Evolutionary conservation across 305 asterid species (phyloP).

Genomic region (Fraxinus floribunda): DNA sequence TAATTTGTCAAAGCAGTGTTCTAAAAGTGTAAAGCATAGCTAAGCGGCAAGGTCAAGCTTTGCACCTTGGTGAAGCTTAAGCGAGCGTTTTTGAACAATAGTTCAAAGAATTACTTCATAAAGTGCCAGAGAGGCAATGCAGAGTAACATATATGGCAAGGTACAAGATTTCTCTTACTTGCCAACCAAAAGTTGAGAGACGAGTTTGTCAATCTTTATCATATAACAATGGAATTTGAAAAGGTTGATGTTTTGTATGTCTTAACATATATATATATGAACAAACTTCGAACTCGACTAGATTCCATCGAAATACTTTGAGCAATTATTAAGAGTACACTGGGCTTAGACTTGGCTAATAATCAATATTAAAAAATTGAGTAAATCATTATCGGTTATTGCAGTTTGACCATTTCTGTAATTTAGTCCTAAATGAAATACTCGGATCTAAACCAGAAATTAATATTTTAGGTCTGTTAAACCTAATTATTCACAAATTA

Average conservation of each 20-base stretch:
- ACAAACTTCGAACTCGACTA: neutral
- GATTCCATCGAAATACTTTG: neutral
- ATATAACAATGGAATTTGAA: neutral
- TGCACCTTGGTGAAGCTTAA: neutral
- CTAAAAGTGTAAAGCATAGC: neutral
- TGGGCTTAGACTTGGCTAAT: neutral
- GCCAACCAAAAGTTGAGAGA: neutral
- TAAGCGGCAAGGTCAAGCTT: neutral
- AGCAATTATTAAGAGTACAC: neutral
- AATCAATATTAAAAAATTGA: neutral
- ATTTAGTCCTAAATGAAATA: neutral
- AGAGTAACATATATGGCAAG: neutral
- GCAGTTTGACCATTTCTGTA: neutral
- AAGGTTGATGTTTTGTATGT: neutral
- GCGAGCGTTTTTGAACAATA: neutral
- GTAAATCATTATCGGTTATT: neutral
- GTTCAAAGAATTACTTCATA: neutral
- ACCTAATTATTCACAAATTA: neutral
- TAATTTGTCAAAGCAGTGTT: conserved; percentile 1
- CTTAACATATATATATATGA: neutral
- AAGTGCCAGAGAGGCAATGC: conserved; percentile 17
- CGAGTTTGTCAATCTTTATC: neutral
- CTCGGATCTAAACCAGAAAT: neutral
- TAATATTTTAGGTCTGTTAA: neutral
- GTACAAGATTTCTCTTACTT: neutral